Evolutionary conservation across 768 basidiomycete genomes (phyloP), one percentile per base, ranked within the genome.

Genomic region (Polyporus arcularius): DNA sequence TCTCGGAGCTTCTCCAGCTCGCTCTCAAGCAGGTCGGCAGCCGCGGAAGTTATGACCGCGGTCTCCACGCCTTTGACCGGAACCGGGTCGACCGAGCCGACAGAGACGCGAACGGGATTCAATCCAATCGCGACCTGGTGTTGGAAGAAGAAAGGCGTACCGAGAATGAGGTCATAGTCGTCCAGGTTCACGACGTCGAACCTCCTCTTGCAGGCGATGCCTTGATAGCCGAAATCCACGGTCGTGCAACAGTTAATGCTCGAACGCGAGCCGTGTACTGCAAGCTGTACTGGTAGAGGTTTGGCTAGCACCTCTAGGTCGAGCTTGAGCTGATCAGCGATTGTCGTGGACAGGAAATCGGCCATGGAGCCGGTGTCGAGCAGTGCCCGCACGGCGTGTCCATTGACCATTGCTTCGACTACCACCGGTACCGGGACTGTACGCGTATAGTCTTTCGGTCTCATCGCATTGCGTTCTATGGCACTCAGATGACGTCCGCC

Each of bases 331-430:
- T 75, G 73, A 26, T 77, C 67, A 0, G 65, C 72, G 0, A 76
- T 4, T 0, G 61, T 73, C 0, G 69, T 56, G 0, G 71, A 76
- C 32, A 76, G 67, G n/a, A 76, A 74, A 43, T 76, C 75, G 0
- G 71, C 64, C 4, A 72, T 14, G 0, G 71, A 76, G 1, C 73
- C 70, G 0, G 67, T 61, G n/a, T 76, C 70, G 0, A 75, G 15
- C 5, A 74, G 43, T 0, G 67, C 70, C 0, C 62, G 46, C 0
- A 63, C 65, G 0, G 67, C 58, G 1, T 64, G 53, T 0, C 72
- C 68, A 18, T 75, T 69, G 0, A 75, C 60, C 0, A 62, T 28
- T 0, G 68, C 66, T 0, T 61, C 49, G 0, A 72, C 55, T 0
- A 72, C 57, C 0, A 69, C 14, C 0, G 67, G 69, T 14, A 63